Evolutionary conservation across 208 protist genomes (phyloP), one percentile per base, ranked within the genome.

Genomic region (Naegleria gruberi): DNA sequence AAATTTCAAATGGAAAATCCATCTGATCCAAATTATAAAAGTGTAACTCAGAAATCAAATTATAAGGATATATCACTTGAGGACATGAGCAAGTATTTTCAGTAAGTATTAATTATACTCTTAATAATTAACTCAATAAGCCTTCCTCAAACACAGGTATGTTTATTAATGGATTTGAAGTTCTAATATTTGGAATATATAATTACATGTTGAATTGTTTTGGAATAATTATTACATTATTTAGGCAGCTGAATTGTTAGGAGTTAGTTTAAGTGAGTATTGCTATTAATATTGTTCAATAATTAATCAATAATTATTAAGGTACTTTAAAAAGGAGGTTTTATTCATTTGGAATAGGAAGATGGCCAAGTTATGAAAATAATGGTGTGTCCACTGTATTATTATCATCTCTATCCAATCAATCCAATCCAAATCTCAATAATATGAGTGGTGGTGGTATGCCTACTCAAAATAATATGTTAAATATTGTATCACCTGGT

Each of bases 1-100:
- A 77, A 77, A 77, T 77, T 77, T 77, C 65, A 77, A 77, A 77
- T 77, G 0, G 65, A 77, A 77, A 77, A 77, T 37, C 65, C 65
- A 15, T 77, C 65, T 5, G 65, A 77, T 77, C 65, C 65, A 7
- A 77, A 77, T 77, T 77, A 77, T 8, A 77, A 77, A 37, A 77
- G 65, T 77, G 34, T 77, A 8, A 77, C 65, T 37, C 65, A 77
- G 34, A 77, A 77, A 37, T 77, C 65, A 77, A 77, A 77, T 77
- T 77, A 77, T 37, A 77, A 77, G 30, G 65, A 77, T 37, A 77
- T 77, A 37, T 37, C 65, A 15, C 34, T 77, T 19, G 65, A 77
- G 34, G 65, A 77, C 26, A 77, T 77, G 65, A 77, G 65, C 34
- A 19, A 77, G 34, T 77, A 77, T 77, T 77, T 77, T 77, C 65